These are phyloP conservation scores for Acanthamoeba lugdunensis DNA, from an alignment of 208 protist genomes.

Conservation along the genomic window DNA sequence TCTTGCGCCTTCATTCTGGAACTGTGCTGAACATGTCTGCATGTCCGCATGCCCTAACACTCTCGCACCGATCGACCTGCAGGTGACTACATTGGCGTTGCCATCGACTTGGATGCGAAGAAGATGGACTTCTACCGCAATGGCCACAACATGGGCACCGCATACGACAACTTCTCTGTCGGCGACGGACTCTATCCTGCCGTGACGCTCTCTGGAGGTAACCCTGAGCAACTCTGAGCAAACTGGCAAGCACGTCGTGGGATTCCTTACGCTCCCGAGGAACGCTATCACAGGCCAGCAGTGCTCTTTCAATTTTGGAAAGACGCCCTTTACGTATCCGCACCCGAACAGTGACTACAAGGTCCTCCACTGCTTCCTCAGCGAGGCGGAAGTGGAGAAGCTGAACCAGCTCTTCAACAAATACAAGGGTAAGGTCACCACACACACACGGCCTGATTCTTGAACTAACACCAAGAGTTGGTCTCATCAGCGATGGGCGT, in stretches of 20 bases:
- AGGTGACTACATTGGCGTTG: slow-evolving; percentile 46
- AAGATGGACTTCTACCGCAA: slow-evolving; percentile 61
- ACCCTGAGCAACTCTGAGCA: background rate
- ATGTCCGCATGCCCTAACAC: background rate
- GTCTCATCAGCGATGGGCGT: background rate
- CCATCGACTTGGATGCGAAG: slow-evolving; percentile 36
- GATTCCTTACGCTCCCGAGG: background rate
- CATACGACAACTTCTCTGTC: background rate
- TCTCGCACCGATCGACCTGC: background rate
- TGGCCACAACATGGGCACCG: slow-evolving; percentile 9
- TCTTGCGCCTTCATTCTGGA: background rate
- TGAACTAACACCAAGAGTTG: background rate
- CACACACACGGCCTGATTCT: background rate
- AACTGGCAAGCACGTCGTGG: background rate
- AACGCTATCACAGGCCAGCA: background rate
- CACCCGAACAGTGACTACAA: slow-evolving; percentile 6
- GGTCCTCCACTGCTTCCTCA: slow-evolving; percentile 62
- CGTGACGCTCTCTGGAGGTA: slow-evolving; percentile 1
- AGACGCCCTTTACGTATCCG: background rate
- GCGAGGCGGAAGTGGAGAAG: background rate
- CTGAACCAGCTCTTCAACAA: slow-evolving; percentile 43
- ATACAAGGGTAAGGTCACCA: slow-evolving; percentile 47
- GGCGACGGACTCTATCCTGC: slow-evolving; percentile 43
- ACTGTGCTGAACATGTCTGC: background rate
- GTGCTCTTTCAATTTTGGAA: slow-evolving; percentile 41